phyloP scores from a whole-genome alignment of 2,329 filamentous ascomycete species.

The Trichoderma asperellum region DNA sequence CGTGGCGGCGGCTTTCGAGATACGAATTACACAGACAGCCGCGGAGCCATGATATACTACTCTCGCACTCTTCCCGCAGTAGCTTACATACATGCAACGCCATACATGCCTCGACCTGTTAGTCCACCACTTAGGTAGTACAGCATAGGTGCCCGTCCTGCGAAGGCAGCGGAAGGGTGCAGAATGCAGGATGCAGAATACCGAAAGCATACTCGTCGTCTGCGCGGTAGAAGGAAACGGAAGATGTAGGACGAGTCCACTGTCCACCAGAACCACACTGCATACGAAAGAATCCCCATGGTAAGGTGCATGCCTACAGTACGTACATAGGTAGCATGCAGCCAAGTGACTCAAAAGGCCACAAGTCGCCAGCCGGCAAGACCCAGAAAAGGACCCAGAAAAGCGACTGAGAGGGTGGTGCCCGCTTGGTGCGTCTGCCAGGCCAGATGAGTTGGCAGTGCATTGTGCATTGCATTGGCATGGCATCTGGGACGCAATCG shows the following conservation, averaged over 20 bases:
- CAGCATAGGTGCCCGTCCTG: neutral
- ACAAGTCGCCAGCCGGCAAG: neutral
- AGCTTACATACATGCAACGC: slow-evolving; percentile 7
- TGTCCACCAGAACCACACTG: neutral
- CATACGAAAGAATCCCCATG: neutral
- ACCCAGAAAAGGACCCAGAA: neutral
- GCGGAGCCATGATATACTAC: slow-evolving; percentile 23
- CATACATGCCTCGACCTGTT: neutral
- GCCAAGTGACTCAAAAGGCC: slow-evolving; percentile 19
- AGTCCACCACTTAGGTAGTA: neutral
- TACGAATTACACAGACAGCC: slow-evolving; percentile 26
- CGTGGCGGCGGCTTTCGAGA: slow-evolving; percentile 25
- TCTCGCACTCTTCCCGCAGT: neutral
- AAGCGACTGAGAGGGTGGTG: slow-evolving; percentile 17
- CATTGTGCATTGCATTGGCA: slow-evolving; percentile 31
- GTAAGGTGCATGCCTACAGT: neutral
- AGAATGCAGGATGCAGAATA: neutral
- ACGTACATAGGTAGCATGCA: slow-evolving; percentile 25
- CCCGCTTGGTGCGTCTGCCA: slow-evolving; percentile 23
- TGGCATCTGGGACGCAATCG: slow-evolving; percentile 24
- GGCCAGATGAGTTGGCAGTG: slow-evolving; percentile 34
- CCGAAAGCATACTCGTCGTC: neutral
- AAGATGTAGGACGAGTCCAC: neutral
- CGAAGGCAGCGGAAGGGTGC: neutral
- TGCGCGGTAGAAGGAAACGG: neutral